Conservation (phyloP, 2,329 filamentous ascomycete species). For the Fusarium fujikuroi region DNA sequence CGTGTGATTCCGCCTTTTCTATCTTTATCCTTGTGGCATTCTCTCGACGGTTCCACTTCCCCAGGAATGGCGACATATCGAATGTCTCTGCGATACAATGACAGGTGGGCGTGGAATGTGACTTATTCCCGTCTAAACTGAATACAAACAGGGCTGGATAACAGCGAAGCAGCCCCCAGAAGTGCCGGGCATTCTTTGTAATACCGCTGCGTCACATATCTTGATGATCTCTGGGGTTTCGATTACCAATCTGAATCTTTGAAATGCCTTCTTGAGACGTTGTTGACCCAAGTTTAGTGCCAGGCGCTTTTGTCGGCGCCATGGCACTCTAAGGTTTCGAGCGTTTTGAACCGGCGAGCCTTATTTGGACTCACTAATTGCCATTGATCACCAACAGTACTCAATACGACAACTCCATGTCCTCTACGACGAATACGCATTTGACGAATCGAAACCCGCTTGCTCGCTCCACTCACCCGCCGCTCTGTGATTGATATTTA, state of each 20-base stretch:
- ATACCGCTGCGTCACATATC: conserved; percentile 3
- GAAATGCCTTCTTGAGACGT: conserved; percentile 3
- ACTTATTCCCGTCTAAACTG: not conserved
- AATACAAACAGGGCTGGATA: not conserved
- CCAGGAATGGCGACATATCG: not conserved
- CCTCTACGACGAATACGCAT: not conserved
- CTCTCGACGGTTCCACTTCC: not conserved
- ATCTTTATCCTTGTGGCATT: conserved; percentile 11
- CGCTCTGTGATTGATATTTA: not conserved
- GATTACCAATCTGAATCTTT: conserved; percentile 1
- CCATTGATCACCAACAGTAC: not conserved
- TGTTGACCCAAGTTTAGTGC: not conserved
- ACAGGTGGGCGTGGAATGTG: not conserved
- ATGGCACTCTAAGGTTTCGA: conserved; percentile 21
- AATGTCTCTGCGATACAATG: not conserved
- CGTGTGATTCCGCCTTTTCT: conserved; percentile 10
- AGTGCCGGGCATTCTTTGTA: not conserved
- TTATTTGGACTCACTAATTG: conserved; percentile 3
- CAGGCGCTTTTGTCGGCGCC: not conserved
- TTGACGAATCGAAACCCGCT: conserved; percentile 18
- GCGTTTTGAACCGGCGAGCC: not conserved
- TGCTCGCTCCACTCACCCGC: not conserved
- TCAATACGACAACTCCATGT: not conserved
- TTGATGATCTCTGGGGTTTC: not conserved
- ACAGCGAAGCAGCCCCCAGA: conserved; percentile 8